A percentile compares a stretch with the other conserved stretches of the same genome.
Evolutionary conservation across 2,329 filamentous ascomycete species (phyloP).

Genomic region (Lasiodiplodia gonubiensis): DNA sequence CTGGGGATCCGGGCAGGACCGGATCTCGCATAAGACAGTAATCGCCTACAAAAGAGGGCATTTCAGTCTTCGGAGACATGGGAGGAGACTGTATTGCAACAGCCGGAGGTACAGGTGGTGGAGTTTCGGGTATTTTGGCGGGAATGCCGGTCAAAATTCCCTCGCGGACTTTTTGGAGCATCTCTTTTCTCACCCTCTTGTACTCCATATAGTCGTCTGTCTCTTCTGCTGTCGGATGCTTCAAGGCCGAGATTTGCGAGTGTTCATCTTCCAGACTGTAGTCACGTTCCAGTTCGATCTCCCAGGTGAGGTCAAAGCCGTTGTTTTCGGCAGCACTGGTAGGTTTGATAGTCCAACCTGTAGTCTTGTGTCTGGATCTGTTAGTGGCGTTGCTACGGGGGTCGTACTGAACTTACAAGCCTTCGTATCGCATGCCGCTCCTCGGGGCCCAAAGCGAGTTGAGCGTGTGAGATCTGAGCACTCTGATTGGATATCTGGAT

Average conservation of each 20-base stretch:
- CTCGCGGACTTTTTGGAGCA: slow-evolving; percentile 6
- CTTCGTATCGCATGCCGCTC: slow-evolving; percentile 56
- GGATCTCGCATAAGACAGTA: slow-evolving; percentile 8
- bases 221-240: slow-evolving; percentile 51
- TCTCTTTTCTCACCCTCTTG: slow-evolving; percentile 44
- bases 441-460: slow-evolving; percentile 53
- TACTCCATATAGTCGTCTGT: slow-evolving; percentile 56
- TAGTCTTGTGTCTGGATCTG: slow-evolving; percentile 42
- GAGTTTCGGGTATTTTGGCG: neutral
- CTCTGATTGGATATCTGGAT: slow-evolving; percentile 50
- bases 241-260: slow-evolving; percentile 39
- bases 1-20: neutral
- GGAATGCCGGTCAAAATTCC: neutral
- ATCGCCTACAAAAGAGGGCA: neutral
- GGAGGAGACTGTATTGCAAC: slow-evolving; percentile 6
- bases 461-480: slow-evolving; percentile 53
- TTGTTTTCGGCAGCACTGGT: slow-evolving; percentile 29
- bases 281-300: slow-evolving; percentile 48
- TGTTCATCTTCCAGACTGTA: slow-evolving; percentile 37
- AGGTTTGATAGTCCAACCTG: slow-evolving; percentile 50
- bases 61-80: slow-evolving; percentile 15
- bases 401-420: slow-evolving; percentile 47
- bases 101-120: neutral
- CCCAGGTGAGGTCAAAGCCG: slow-evolving; percentile 42
- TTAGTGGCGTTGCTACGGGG: neutral